Evolutionary conservation across 352 stramenopile species (phyloP).

Genomic region (Phytopythium chamaehyphon): DNA sequence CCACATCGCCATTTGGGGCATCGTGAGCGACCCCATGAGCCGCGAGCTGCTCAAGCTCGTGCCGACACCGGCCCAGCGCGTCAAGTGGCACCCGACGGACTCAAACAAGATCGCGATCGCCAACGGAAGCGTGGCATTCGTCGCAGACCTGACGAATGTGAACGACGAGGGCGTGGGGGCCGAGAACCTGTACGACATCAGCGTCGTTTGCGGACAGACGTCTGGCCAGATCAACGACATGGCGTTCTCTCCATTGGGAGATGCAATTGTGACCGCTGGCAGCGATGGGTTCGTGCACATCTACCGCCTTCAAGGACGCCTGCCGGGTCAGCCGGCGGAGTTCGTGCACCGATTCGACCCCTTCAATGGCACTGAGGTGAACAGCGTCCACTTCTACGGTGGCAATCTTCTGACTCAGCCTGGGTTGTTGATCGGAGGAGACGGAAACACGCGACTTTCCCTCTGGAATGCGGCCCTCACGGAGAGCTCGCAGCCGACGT

Average conservation of each 20-base stretch:
- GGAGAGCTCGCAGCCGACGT: slow-evolving; percentile 49
- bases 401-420: slow-evolving; percentile 35
- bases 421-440: slow-evolving; percentile 61
- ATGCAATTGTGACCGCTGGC: slow-evolving; percentile 60
- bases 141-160: slow-evolving; percentile 55
- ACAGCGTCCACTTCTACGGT: slow-evolving; percentile 70
- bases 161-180: slow-evolving; percentile 27
- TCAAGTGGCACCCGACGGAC: slow-evolving; percentile 80
- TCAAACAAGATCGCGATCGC: slow-evolving; percentile 72
- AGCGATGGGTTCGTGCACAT: slow-evolving; percentile 80
- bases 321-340: slow-evolving; percentile 47
- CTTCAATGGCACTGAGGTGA: slow-evolving; percentile 62
- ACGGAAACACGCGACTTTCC: slow-evolving; percentile 59
- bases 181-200: slow-evolving; percentile 64
- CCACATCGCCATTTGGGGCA: slow-evolving; percentile 70
- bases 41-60: slow-evolving; percentile 64
- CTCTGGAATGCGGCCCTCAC: slow-evolving; percentile 55
- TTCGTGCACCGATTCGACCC: slow-evolving; percentile 79
- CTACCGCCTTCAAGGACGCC: slow-evolving; percentile 51
- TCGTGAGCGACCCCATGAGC: slow-evolving; percentile 64
- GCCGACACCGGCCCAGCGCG: slow-evolving; percentile 50
- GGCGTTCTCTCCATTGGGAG: slow-evolving; percentile 56
- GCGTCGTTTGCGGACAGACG: slow-evolving; percentile 66
- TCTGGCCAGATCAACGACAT: slow-evolving; percentile 74
- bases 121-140: slow-evolving; percentile 57